Evolutionary conservation across 2,329 filamentous ascomycete species (phyloP).

Genomic region (Sphaerulina vaccinii): DNA sequence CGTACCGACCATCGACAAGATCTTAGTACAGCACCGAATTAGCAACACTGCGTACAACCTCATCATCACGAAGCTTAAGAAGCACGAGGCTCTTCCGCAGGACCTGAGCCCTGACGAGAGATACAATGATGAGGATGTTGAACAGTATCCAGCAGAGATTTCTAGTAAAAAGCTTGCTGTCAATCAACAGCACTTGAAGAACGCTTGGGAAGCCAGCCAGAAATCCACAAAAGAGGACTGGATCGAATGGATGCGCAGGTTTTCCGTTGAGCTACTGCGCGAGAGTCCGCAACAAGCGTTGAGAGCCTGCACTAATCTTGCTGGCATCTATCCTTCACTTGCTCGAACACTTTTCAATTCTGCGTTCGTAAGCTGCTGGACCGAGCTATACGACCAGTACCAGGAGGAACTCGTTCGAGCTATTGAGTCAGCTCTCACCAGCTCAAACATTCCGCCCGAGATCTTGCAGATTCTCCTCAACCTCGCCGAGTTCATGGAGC

Average conservation of each 20-base stretch:
- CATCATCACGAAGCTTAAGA: conserved; percentile 87
- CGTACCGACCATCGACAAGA: conserved; percentile 86
- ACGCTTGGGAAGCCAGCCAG: conserved; percentile 93
- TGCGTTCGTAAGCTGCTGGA: conserved; percentile 98
- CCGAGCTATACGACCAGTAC: conserved; percentile 92
- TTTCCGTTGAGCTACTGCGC: conserved; percentile 90
- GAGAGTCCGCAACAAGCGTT: conserved; percentile 96
- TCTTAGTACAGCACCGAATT: conserved; percentile 73
- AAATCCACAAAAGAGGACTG: conserved; percentile 98
- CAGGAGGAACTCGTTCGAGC: conserved; percentile 95
- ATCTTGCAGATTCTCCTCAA: conserved; percentile 92
- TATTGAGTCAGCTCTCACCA: conserved; percentile 93
- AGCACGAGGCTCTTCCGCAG: conserved; percentile 90
- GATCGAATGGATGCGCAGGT: conserved; percentile 97
- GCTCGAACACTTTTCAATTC: conserved; percentile 97
- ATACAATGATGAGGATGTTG: conserved; percentile 68
- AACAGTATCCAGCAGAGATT: conserved; percentile 77
- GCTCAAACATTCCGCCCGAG: conserved; percentile 92
- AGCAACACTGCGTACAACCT: conserved; percentile 90
- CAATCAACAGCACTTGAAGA: conserved; percentile 95
- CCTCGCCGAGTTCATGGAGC: conserved; percentile 98
- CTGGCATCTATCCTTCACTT: conserved; percentile 85
- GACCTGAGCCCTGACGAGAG: conserved; percentile 84
- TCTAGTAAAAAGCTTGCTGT: conserved; percentile 92
- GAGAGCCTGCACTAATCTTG: conserved; percentile 85